These are phyloP conservation scores for Medicago ruthenica DNA, from an alignment of 306 rosid genomes.

Conservation along the genomic window DNA sequence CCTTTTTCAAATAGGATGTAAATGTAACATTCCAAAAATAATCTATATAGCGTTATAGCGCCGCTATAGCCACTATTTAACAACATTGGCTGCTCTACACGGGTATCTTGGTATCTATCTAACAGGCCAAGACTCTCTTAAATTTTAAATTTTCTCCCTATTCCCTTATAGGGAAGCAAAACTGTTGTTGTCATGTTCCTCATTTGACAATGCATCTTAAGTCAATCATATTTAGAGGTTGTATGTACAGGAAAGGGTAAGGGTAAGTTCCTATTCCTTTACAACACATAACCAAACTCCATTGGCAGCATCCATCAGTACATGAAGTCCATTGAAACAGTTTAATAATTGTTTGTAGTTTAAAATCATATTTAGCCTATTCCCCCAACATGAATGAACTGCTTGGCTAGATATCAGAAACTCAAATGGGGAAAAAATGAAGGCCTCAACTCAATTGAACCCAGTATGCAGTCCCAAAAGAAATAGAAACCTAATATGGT, in stretches of 20 bases:
- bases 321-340: background rate
- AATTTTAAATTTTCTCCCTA: background rate
- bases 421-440: slow-evolving; percentile 5
- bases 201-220: background rate
- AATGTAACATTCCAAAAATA: background rate
- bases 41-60: background rate
- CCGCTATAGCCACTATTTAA: background rate
- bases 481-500: slow-evolving; percentile 5
- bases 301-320: background rate
- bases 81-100: background rate
- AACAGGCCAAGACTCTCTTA: background rate
- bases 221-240: background rate
- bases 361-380: slow-evolving; percentile 14
- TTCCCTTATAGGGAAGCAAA: background rate
- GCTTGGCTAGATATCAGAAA: background rate
- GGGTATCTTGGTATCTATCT: background rate
- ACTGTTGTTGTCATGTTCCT: slow-evolving; percentile 1
- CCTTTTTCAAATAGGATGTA: slow-evolving; percentile 1
- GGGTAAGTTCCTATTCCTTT: background rate
- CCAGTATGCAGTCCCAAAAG: background rate
- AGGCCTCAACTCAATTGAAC: slow-evolving; percentile 3
- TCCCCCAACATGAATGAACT: background rate
- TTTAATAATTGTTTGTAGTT: background rate
- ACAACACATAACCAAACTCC: slow-evolving; percentile 5
- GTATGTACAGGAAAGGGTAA: background rate